Base-by-base conservation (phyloP, 495 filamentous ascomycete species). In the Neurospora discreta region DNA sequence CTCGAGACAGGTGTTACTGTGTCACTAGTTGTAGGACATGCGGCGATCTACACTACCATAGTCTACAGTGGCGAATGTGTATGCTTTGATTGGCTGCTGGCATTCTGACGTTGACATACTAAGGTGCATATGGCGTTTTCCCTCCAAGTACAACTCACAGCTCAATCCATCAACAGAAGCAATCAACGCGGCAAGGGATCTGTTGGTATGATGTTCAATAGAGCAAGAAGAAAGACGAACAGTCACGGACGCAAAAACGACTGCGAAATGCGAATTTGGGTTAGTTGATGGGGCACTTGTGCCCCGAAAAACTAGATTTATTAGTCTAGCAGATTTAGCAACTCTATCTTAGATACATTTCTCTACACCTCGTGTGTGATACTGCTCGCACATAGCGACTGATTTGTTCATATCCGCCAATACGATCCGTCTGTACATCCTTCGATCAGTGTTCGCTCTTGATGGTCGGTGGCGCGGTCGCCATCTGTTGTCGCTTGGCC, bases 231-330 rank as follows among this genome's bases (percentile, higher is more conserved):
- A 4, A 10, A 46, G 10, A 20, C 11, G 20, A 5, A 20, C 10
- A 46, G 43, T 20, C 43, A 46, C n/a, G 20, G 9, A 30, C 18
- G 18, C 39, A 70, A 73, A 60, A 5, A n/a, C 8, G 2, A 7
- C 23, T 13, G 20, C 68, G 20, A 30, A 11, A 41, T 15, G 36
- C 20, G 40, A 42, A 18, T 20, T 68, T 30, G 69, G n/a, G 3
- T 58, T 26, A n/a, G 70, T 78, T 78, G 73, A 68, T 58, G 78
- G 77, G 78, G 76, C 78, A 80, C 78, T 78, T 80, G 74, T 78
- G 77, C 78, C 78, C 46, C 78, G 68, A 76, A 80, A 77, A 72
- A 73, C 76, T 75, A 72, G 65, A 42, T 79, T 76, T 77, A 79
- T 80, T 80, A 74, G 52, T 78, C 78, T 78, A 77, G 69, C 72